Base-by-base conservation (phyloP, 208 protist species). In the Histomonas meleagridis region DNA sequence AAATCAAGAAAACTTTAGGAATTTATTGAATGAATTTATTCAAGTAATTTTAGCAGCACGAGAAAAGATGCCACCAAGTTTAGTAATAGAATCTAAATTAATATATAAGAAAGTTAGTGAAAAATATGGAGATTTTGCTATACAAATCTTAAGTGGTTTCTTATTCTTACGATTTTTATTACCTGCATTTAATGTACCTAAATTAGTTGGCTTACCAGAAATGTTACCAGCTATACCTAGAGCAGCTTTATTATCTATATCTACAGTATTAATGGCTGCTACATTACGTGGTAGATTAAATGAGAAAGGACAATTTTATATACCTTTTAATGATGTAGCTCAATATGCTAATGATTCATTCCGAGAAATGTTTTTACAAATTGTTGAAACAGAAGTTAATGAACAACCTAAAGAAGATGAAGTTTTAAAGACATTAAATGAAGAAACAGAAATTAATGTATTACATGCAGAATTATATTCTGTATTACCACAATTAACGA, bases 1-100 rank as follows among this genome's bases (percentile, higher is more conserved):
- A 32, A 86, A 86, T 46, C 43, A n/a, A 55, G n/a, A 55, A 57
- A 86, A 86, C 26, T 86, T 86, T 46, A 86, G 76, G 38, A 28
- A 28, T 53, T 12, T 86, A 21, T 38, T 86, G 0, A 26, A 26
- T 16, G 55, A 86, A 55, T 43, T 14, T 35, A 55, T 86, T 51
- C 10, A 55, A 9, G 55, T 18, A 32, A 86, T 86, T 55, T 18
- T 55, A 57, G 18, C 3, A n/a, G 46, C 40, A 1, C 46, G 23
- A 4, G 46, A 86, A 26, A 32, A 14, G 14, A 86, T 86, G 23
- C 76, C 76, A 49, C 32, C 16, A 28, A 46, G 40, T 38, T 23
- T 86, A 18, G 38, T 86, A 4, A 32, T 40, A 55, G 76, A 51
- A 32, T 26, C 46, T 12, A 12, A 86, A 16, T 55, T 86, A 23